These are phyloP conservation scores for Stagonosporopsis cucurbitacearum DNA, from an alignment of 2,329 filamentous ascomycete species.

Conservation along the genomic window DNA sequence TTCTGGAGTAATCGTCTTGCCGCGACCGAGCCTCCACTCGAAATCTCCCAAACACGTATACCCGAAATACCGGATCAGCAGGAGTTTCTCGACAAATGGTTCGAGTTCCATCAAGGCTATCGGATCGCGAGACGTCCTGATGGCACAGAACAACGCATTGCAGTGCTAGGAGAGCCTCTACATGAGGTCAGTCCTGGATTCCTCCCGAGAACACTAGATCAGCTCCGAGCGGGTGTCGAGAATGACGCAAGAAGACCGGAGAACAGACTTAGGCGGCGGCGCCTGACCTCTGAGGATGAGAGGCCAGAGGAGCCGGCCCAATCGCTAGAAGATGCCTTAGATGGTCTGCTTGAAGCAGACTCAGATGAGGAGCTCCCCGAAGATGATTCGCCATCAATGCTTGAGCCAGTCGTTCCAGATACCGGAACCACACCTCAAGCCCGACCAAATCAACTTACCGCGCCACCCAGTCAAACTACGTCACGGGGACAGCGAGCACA, in stretches of 20 bases:
- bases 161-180: constrained; percentile 57
- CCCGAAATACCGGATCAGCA: constrained; percentile 56
- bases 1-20: constrained; percentile 58
- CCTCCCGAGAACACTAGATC: constrained; percentile 55
- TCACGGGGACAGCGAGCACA: constrained; percentile 31
- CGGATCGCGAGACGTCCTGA: constrained; percentile 49
- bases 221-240: constrained; percentile 46
- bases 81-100: constrained; percentile 56
- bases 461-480: constrained; percentile 24
- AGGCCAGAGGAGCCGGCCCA: constrained; percentile 33
- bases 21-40: constrained; percentile 50
- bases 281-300: constrained; percentile 33
- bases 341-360: constrained; percentile 39
- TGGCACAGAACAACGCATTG: constrained; percentile 53
- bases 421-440: not conserved
- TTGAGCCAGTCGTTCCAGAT: constrained; percentile 2
- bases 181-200: constrained; percentile 55
- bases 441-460: constrained; percentile 1
- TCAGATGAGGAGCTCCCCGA: constrained; percentile 27
- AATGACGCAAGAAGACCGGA: constrained; percentile 41
- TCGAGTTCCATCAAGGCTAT: constrained; percentile 58
- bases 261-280: constrained; percentile 36
- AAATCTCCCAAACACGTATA: constrained; percentile 54
- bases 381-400: not conserved
- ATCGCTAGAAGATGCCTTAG: constrained; percentile 45